Conservation (phyloP, 2,329 filamentous ascomycete species). For the Diaporthe amygdali region DNA sequence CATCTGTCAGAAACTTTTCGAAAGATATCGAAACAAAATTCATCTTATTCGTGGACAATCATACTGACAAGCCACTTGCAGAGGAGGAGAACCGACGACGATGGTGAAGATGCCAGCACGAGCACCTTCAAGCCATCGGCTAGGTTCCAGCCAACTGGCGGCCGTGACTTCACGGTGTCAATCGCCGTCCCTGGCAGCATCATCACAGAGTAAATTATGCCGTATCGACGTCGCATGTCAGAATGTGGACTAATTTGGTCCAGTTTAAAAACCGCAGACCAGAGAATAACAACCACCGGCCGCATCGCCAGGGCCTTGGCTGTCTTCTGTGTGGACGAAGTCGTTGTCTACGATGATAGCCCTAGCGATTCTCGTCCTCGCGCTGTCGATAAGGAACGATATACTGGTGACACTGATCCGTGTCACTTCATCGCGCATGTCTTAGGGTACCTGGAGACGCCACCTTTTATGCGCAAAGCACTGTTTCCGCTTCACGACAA, state of each 20-base stretch:
- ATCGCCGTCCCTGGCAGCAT: conserved; percentile 81
- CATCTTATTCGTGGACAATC: conserved; percentile 20
- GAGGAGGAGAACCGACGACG: conserved; percentile 56
- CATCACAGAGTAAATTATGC: conserved; percentile 66
- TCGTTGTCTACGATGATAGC: conserved; percentile 80
- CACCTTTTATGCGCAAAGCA: conserved; percentile 77
- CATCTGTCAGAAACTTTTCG: background rate
- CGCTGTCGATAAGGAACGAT: conserved; percentile 55
- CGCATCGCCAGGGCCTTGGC: conserved; percentile 81
- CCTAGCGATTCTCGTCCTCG: conserved; percentile 50
- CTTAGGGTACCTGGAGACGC: conserved; percentile 82
- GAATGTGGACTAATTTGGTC: conserved; percentile 20
- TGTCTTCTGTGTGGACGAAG: conserved; percentile 84
- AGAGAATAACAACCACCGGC: conserved; percentile 74
- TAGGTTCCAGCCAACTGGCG: conserved; percentile 68
- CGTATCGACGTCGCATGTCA: background rate
- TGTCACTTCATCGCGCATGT: conserved; percentile 82
- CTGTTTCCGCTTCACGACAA: conserved; percentile 84
- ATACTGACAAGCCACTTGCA: conserved; percentile 33
- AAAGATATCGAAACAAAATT: no score
- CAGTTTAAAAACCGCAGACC: conserved; percentile 75
- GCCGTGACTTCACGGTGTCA: conserved; percentile 75
- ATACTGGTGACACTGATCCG: conserved; percentile 76
- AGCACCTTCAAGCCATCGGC: conserved; percentile 73
- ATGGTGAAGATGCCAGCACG: conserved; percentile 37